Evolutionary conservation across 2,329 filamentous ascomycete genomes (phyloP).

Genomic region (Pseudogymnoascus sp.): DNA sequence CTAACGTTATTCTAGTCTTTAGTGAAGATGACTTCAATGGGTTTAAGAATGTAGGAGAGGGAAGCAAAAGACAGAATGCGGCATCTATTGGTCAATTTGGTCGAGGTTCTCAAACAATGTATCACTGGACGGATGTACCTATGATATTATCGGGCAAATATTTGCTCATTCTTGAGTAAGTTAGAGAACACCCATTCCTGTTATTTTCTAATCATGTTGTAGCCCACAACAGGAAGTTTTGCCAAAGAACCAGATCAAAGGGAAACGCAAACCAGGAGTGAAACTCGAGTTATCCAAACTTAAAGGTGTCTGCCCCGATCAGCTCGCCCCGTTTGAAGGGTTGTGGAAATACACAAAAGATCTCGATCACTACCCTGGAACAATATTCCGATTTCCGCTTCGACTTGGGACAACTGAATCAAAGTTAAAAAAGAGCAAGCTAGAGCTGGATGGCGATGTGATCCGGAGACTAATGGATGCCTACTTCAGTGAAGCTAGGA

Average conservation of each 20-base stretch:
- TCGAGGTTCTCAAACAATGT: constrained; percentile 32
- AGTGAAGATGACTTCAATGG: constrained; percentile 27
- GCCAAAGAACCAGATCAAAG: constrained; percentile 16
- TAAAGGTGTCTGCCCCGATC: constrained; percentile 17
- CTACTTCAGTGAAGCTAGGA: constrained; percentile 24
- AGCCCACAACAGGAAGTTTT: constrained; percentile 25
- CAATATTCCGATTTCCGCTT: constrained; percentile 27
- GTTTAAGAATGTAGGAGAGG: constrained; percentile 29
- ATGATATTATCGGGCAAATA: constrained; percentile 29
- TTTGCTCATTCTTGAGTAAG: constrained; percentile 31
- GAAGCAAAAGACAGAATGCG: constrained; percentile 27
- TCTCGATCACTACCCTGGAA: constrained; percentile 21
- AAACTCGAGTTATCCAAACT: constrained; percentile 21
- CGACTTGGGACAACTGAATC: constrained; percentile 10
- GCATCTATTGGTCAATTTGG: constrained; percentile 31
- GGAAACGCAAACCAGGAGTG: constrained; percentile 21
- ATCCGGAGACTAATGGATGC: background rate
- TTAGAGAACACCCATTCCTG: background rate
- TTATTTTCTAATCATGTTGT: background rate
- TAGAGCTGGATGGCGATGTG: constrained; percentile 3
- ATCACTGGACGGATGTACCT: constrained; percentile 32
- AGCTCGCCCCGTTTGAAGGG: constrained; percentile 20
- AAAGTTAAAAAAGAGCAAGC: constrained; percentile 12
- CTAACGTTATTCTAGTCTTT: constrained; percentile 21
- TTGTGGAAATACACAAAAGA: constrained; percentile 21